Base-by-base conservation (phyloP, 75 land plant species). In the Pinus tabuliformis region DNA sequence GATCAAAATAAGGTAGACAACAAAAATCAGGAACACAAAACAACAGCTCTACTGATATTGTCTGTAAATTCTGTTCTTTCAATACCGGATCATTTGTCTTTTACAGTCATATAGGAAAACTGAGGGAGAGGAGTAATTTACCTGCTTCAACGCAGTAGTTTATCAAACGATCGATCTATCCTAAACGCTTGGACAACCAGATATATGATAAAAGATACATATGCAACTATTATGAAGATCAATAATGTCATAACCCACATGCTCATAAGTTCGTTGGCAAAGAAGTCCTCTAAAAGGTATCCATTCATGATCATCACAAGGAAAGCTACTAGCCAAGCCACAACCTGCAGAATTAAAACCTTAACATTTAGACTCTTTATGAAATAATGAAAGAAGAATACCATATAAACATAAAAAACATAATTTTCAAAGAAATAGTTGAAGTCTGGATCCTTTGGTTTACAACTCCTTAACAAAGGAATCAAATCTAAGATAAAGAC, bases 281-380 rank as follows among this genome's bases (percentile, higher is more conserved):
- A 82, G 75, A 88, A 91, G 17, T 88, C 89, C 58, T 87, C 56
- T 63, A 93, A 72, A 58, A 93, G 89, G 82, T 91, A 93, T 20
- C 91, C 91, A 52, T 93, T 93, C 77, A 93, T 93, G 17, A 84
- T 70, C 30, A 93, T 82, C 56, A 93, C 85, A 66, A 93, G 73
- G 3, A 73, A 78, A 58, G 94, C 92, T 59, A 93, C 89, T 20
- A 76, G 36, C 93, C 94, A 93, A 68, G 94, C 75, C 13, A 91
- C 76, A 56, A 76, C 79, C 96, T 93, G 84, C 81, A 84, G 28
- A 52, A 72, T 21, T 36, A 71, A 7, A 24, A 22, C 28, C 15
- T 39, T 73, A 54, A 14, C 17, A 2, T 60, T 20, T 62, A 62
- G 14, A 14, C 7, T 24, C 24, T 24, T 24, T 61, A 12, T 62